These are phyloP conservation scores for Zygnema circumcarinatum DNA, from an alignment of 139 green algal genomes.

Conservation along the genomic window DNA sequence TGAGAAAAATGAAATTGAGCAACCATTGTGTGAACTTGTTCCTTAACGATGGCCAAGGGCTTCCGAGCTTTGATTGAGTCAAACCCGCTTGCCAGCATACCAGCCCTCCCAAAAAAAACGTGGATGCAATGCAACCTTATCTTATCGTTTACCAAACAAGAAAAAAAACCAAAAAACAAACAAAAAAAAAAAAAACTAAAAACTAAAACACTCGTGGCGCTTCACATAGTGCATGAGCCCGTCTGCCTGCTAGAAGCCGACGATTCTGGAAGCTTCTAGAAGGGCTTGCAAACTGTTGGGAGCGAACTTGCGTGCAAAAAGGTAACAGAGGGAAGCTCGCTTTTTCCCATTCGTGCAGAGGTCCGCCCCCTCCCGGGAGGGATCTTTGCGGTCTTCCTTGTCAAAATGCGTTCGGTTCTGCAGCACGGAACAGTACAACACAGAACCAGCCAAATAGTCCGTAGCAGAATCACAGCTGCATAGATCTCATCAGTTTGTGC, in stretches of 20 bases:
- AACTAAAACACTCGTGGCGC: too few species aligned
- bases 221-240: too few species aligned
- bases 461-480: too few species aligned
- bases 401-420: neutral
- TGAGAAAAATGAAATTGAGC: too few species aligned
- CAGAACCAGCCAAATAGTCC: too few species aligned
- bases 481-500: too few species aligned
- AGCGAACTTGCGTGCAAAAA: neutral
- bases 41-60: too few species aligned
- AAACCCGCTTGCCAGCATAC: neutral
- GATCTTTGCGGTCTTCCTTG: neutral
- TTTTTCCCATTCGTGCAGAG: neutral
- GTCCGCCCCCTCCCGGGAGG: neutral
- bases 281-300: neutral
- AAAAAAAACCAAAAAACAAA: neutral
- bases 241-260: too few species aligned
- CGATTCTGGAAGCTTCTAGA: neutral
- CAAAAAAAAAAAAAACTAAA: neutral
- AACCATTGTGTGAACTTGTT: too few species aligned
- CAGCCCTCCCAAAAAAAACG: neutral
- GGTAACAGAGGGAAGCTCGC: neutral
- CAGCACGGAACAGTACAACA: too few species aligned
- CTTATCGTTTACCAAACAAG: neutral
- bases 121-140: neutral
- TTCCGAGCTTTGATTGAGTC: too few species aligned